These are phyloP conservation scores for Trametes elegans DNA, from an alignment of 768 basidiomycete species.

Conservation along the genomic window DNA sequence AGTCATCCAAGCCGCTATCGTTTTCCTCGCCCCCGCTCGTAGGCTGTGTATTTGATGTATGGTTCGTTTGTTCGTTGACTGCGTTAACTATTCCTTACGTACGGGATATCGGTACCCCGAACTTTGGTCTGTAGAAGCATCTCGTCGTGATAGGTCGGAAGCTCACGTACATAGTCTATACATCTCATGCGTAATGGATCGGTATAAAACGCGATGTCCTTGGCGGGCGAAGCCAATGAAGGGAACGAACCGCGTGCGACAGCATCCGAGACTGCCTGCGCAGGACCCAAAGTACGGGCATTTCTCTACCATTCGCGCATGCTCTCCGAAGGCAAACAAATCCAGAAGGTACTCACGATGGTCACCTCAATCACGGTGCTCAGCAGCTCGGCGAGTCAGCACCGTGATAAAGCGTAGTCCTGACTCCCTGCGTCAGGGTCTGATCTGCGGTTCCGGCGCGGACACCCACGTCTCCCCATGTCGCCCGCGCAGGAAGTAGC, in stretches of 20 bases:
- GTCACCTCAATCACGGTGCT: too few relatives aligned
- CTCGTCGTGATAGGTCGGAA: slow-evolving; percentile 9
- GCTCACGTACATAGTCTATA: slow-evolving; percentile 12
- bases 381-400: too few relatives aligned
- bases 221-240: too few relatives aligned
- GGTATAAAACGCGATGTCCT: too few relatives aligned
- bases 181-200: slow-evolving; percentile 7
- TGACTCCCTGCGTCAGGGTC: neutral
- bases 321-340: too few relatives aligned
- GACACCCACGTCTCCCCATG: neutral
- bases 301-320: too few relatives aligned
- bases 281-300: too few relatives aligned
- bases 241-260: too few relatives aligned
- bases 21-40: neutral
- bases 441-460: slow-evolving; percentile 1
- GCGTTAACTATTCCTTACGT: neutral
- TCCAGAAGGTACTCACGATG: too few relatives aligned
- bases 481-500: slow-evolving; percentile 4
- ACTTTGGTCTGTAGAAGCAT: slow-evolving; percentile 14
- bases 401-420: too few relatives aligned
- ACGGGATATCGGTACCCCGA: slow-evolving; percentile 1
- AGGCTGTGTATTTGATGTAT: too few relatives aligned
- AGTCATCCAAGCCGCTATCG: slow-evolving; percentile 35
- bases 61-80: neutral
- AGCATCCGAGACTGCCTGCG: too few relatives aligned